These are phyloP conservation scores for Pestalotiopsis sp. DNA, from an alignment of 2,329 filamentous ascomycete genomes.

Conservation along the genomic window DNA sequence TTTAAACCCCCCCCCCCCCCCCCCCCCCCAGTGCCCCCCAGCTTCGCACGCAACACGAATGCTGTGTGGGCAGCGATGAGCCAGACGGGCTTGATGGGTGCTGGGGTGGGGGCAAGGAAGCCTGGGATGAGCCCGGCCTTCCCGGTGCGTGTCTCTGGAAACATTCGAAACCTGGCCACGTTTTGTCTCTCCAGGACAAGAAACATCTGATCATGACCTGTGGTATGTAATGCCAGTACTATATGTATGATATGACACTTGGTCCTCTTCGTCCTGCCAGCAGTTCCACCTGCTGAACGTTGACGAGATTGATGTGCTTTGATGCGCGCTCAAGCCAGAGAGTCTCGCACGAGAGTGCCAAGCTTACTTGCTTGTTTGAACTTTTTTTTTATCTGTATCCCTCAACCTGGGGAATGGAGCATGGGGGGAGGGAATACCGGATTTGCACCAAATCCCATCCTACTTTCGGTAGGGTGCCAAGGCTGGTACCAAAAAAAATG, in stretches of 20 bases:
- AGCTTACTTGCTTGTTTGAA: not conserved
- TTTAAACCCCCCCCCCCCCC: too few relatives aligned
- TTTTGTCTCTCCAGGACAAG: not conserved
- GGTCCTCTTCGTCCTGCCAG: not conserved
- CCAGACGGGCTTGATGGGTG: not conserved
- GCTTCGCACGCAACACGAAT: not conserved
- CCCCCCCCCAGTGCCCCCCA: not conserved
- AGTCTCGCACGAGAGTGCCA: not conserved
- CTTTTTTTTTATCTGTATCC: not conserved
- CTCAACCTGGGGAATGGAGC: not conserved
- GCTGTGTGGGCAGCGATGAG: not conserved
- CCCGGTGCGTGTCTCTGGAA: not conserved
- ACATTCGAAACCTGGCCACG: not conserved
- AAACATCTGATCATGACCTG: not conserved
- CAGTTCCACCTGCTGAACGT: not conserved
- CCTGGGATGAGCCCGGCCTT: not conserved
- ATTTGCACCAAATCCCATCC: conserved; percentile 12
- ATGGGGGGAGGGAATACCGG: not conserved
- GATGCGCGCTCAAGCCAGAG: not conserved
- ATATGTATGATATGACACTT: not conserved
- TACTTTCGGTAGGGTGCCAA: not conserved
- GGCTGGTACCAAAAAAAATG: too few relatives aligned
- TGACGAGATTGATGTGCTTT: not conserved
- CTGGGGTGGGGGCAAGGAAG: not conserved
- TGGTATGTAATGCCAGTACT: not conserved